A percentile compares a stretch with the other conserved stretches of the same genome.
Evolutionary conservation across 106 monocot species (phyloP).

Genomic region (Dioscorea alata): DNA sequence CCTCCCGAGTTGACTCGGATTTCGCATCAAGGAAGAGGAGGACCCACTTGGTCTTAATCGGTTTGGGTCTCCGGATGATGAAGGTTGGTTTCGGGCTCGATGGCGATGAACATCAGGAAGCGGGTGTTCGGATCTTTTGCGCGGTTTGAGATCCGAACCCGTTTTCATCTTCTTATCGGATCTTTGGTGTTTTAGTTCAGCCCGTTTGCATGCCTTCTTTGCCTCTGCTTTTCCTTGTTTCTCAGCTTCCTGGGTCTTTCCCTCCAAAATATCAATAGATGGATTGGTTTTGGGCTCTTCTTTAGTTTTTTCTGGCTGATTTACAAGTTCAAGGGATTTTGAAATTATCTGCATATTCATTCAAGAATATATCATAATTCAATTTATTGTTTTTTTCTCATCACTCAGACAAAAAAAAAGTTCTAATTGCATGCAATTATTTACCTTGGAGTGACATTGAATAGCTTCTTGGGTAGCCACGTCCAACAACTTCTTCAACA

Average conservation of each 20-base stretch:
- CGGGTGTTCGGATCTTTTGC: too few species aligned
- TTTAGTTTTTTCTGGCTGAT: too few species aligned
- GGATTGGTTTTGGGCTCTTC: not conserved
- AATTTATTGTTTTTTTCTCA: too few species aligned
- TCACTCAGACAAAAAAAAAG: too few species aligned
- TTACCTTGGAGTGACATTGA: constrained; percentile 12
- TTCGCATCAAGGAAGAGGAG: too few species aligned
- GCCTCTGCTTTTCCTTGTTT: not conserved
- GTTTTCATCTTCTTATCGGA: not conserved
- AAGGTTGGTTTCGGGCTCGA: not conserved
- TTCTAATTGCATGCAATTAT: not conserved
- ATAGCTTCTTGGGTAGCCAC: constrained; percentile 25
- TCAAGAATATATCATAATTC: too few species aligned
- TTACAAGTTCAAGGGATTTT: too few species aligned
- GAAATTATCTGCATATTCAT: not conserved
- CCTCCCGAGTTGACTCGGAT: not conserved
- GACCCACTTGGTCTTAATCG: not conserved
- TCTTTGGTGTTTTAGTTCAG: not conserved
- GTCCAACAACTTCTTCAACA: constrained; percentile 31
- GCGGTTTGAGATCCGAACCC: not conserved
- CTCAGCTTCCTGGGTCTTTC: not conserved
- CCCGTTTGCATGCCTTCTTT: not conserved
- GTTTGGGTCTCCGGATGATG: not conserved
- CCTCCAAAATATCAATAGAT: not conserved
- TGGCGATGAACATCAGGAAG: not conserved